Evolutionary conservation across 352 stramenopile genomes (phyloP).

Genomic region (Plasmopara viticola): DNA sequence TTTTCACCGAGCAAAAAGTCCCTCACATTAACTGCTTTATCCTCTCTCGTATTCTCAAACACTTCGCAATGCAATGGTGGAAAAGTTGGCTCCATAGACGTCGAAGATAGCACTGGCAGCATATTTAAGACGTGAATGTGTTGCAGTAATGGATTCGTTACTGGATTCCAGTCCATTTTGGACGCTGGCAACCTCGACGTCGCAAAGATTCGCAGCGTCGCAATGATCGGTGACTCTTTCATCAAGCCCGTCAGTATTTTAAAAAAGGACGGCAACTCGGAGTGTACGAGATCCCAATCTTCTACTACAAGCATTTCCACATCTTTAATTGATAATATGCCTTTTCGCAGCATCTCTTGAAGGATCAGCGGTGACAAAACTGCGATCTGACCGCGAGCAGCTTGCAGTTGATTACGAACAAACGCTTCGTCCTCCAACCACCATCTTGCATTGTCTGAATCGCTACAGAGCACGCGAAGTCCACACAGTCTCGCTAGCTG

Average conservation of each 20-base stretch:
- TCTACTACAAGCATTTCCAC: slow-evolving; percentile 59
- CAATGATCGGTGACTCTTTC: slow-evolving; percentile 8
- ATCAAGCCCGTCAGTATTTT: slow-evolving; percentile 20
- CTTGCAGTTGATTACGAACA: slow-evolving; percentile 15
- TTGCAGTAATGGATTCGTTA: slow-evolving; percentile 48
- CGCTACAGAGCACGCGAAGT: slow-evolving; percentile 31
- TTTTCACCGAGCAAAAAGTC: slow-evolving; percentile 70
- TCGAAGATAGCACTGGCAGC: slow-evolving; percentile 32
- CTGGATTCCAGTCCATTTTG: slow-evolving; percentile 37
- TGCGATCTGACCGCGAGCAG: slow-evolving; percentile 23
- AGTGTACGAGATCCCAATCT: slow-evolving; percentile 56
- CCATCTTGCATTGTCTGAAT: slow-evolving; percentile 8
- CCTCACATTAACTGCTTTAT: slow-evolving; percentile 27
- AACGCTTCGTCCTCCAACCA: slow-evolving; percentile 24
- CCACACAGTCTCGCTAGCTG: slow-evolving; percentile 46
- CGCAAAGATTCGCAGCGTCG: slow-evolving; percentile 41
- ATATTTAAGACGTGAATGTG: slow-evolving; percentile 62
- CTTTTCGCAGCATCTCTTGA: slow-evolving; percentile 33
- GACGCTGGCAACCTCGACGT: slow-evolving; percentile 50
- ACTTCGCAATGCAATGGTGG: slow-evolving; percentile 48
- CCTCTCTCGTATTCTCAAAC: slow-evolving; percentile 24
- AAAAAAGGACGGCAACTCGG: slow-evolving; percentile 56
- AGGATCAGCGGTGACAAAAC: slow-evolving; percentile 46
- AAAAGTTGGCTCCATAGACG: slow-evolving; percentile 20
- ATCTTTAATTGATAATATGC: slow-evolving; percentile 14